Conservation (phyloP, 495 filamentous ascomycete genomes). For the Annulohypoxylon bovei region DNA sequence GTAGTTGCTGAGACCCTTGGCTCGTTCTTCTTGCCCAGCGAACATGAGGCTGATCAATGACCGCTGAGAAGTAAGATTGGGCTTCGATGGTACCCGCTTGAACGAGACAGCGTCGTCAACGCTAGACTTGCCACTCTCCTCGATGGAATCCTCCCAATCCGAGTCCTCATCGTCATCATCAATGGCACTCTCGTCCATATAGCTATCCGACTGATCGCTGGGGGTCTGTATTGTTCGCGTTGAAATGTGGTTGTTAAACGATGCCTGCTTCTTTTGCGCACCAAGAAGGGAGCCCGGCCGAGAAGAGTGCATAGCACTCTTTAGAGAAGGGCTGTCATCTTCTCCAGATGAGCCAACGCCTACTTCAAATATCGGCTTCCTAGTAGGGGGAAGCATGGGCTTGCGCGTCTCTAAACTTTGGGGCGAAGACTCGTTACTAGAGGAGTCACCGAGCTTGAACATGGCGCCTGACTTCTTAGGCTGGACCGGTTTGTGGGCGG, state of each 20-base stretch:
- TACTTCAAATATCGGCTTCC: constrained; percentile 81
- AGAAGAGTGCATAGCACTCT: constrained; percentile 67
- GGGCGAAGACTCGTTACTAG: constrained; percentile 57
- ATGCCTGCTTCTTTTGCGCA: constrained; percentile 77
- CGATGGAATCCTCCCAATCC: constrained; percentile 94
- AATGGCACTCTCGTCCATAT: constrained; percentile 81
- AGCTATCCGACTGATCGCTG: constrained; percentile 75
- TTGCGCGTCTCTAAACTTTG: constrained; percentile 61
- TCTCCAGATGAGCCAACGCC: constrained; percentile 73
- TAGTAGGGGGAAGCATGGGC: constrained; percentile 59
- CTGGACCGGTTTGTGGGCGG: constrained; percentile 59
- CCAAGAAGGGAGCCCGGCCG: constrained; percentile 56
- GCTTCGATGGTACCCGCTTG: constrained; percentile 87
- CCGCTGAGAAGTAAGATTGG: constrained; percentile 83
- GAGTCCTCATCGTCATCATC: constrained; percentile 89
- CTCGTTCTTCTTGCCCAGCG: constrained; percentile 75
- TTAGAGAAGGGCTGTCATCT: constrained; percentile 82
- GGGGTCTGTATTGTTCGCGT: constrained; percentile 70
- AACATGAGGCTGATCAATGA: constrained; percentile 92
- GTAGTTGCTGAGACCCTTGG: constrained; percentile 68
- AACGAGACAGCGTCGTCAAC: constrained; percentile 83
- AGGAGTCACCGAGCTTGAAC: constrained; percentile 66
- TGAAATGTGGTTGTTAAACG: constrained; percentile 82
- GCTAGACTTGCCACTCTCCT: constrained; percentile 83
- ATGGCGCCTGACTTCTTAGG: constrained; percentile 60